These are phyloP conservation scores for Fusarium bactridioides DNA, from an alignment of 2,329 filamentous ascomycete species.

Conservation along the genomic window DNA sequence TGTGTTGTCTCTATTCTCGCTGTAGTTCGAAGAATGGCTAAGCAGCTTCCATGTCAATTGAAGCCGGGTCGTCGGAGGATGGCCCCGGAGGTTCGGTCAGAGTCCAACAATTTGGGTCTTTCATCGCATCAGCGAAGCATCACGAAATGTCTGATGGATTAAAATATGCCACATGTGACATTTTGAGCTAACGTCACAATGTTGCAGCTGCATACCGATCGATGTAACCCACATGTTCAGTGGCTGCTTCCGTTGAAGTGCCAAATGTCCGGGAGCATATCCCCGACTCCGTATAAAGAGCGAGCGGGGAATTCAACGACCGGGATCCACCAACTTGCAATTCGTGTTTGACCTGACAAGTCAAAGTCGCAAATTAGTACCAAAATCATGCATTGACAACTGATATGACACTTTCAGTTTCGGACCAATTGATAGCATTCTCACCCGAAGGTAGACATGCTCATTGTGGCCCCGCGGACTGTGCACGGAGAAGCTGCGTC, in stretches of 20 bases:
- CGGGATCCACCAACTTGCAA: conserved; percentile 16
- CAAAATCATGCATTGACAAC: neutral
- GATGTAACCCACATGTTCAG: neutral
- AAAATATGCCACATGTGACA: neutral
- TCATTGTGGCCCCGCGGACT: neutral
- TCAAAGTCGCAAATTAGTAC: neutral
- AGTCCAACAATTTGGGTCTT: too few relatives aligned
- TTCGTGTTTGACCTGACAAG: neutral
- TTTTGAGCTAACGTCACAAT: neutral
- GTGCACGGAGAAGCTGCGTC: neutral
- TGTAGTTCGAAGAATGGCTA: neutral
- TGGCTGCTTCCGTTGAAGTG: neutral
- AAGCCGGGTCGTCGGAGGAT: neutral
- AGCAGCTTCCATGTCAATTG: neutral
- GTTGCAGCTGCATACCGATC: neutral
- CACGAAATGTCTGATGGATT: neutral
- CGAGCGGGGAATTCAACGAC: conserved; percentile 26
- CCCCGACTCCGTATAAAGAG: conserved; percentile 26
- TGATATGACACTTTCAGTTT: neutral
- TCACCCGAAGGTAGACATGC: neutral
- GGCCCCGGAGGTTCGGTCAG: neutral
- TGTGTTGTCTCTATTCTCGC: neutral
- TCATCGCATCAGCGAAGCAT: neutral
- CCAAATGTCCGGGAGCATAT: conserved; percentile 17
- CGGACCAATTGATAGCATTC: neutral